Base-by-base conservation (phyloP, 192 early-diverging fungal genomes). In the Funneliformis mosseae region DNA sequence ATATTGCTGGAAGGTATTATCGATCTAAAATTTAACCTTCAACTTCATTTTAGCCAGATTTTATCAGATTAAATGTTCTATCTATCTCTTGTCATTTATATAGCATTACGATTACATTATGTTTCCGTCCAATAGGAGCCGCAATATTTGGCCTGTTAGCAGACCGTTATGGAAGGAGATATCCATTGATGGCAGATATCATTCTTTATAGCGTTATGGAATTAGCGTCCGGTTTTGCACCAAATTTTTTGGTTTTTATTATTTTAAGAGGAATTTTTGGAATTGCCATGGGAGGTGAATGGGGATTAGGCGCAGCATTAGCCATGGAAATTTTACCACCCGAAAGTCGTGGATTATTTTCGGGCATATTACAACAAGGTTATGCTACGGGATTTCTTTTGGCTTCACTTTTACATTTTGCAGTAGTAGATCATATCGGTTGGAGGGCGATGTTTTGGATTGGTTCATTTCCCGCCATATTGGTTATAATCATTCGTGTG, bases 381-480 rank as follows among this genome's bases (percentile, higher is more conserved):
- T 93, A 93, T 79, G 89, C 94, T 10, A 79, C 87, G 21, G 94
- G 94, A 8, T 91, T 91, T 79, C 83, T 95, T 1, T 64, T 95
- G 0, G 92, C 94, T 5, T 83, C 90, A 1, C 76, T 91, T 68
- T 72, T 93, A 25, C 91, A 91, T 80, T 90, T 89, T 70, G 81
- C 81, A 3, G 79, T 92, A 60, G 84, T 91, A 27, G 84, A 87
- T 2, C 83, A 55, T 55, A 81, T 88, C 11, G 88, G 88, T 43
- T 95, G 94, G 94, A 87, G 94, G 10, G 88, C 90, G 39, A 80
- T 95, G 71, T 95, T 89, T 83, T 95, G 90, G 90, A 87, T 92
- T 41, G 88, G 91, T 14, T 84, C 88, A 42, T 85, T 84, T 39
- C 90, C 91, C 1, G 89, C 92, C 0, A 78, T 90, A 9, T 78